phyloP scores from a whole-genome alignment of 495 filamentous ascomycete genomes.

The Cetradonia linearis region DNA sequence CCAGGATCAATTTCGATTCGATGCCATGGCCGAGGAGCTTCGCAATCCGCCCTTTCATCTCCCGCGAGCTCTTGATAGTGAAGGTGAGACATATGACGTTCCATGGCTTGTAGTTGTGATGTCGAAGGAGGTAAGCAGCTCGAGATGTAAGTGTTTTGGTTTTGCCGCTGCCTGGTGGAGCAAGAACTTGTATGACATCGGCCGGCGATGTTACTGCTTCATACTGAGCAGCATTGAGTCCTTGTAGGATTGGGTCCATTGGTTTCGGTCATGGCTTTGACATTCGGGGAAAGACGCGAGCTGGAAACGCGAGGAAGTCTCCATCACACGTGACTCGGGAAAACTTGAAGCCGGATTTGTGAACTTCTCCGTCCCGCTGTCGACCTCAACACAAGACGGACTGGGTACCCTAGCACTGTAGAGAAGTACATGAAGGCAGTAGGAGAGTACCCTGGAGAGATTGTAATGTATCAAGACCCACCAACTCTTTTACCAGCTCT shows the following conservation, averaged over 20 bases:
- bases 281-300: background rate
- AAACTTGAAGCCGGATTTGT: background rate
- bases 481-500: too few relatives aligned
- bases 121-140: constrained; percentile 85
- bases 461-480: too few relatives aligned
- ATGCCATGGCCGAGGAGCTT: constrained; percentile 66
- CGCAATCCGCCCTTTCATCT: constrained; percentile 86
- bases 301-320: background rate
- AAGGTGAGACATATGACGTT: constrained; percentile 97
- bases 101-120: constrained; percentile 67
- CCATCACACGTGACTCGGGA: background rate
- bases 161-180: constrained; percentile 80
- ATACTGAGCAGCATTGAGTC: constrained; percentile 74
- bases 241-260: constrained; percentile 49
- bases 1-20: constrained; percentile 71
- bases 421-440: too few relatives aligned
- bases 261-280: background rate
- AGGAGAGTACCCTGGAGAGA: too few relatives aligned
- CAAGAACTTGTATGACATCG: constrained; percentile 78
- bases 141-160: constrained; percentile 93
- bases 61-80: constrained; percentile 89
- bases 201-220: constrained; percentile 75
- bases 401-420: too few relatives aligned
- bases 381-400: background rate
- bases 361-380: background rate